Base-by-base conservation (phyloP, 768 basidiomycete genomes). In the Pluteus cervinus region DNA sequence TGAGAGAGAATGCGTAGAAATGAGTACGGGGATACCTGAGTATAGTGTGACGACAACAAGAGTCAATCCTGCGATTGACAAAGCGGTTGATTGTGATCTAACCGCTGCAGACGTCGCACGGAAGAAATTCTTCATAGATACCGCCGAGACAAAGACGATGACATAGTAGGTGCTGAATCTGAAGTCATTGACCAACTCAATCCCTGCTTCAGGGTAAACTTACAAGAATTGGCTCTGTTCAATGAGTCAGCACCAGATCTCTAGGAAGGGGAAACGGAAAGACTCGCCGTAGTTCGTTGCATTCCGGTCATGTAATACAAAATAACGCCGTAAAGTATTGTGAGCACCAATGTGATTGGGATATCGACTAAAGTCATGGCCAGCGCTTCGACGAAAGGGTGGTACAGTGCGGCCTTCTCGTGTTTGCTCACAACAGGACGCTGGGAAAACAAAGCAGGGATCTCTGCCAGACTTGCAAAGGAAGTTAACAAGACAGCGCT, bases 81-180 rank as follows among this genome's bases (percentile, higher is more conserved):
- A 78, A 6, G 82, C 81, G 0, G 77, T 71, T 1, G 81, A 75
- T 37, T 75, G 71, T 6, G 67, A 63, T 30, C 66, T 65, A 51
- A 81, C 78, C 5, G 66, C 65, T 0, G 83, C 77, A 1, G 80
- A 78, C 9, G 85, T 49, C 0, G 67, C 65, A 18, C 87, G 70
- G 70, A 89, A 93, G 68, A 81, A 79, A 0, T 76, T 78, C 54
- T 81, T 81, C 74, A 89, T 82, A 6, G 78, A 59, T 16, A 87
- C 37, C 23, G 79, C 69, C 42, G 79, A 70, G 3, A 65, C 56
- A 36, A 77, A 66, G n/a, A 77, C 47, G 42, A 79, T 73, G 15
- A 87, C 51, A 52, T 73, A 69, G 54, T 71, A 78, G 16, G 66
- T 73, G 51, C 81, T 83, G n/a, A n/a, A 22, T 7, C 29, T 12